Percentiles rank a stretch among this genome's conserved stretches.
Evolutionary conservation across 2,329 filamentous ascomycete genomes (phyloP).

Genomic region (Penicillium fuscoglaucum): DNA sequence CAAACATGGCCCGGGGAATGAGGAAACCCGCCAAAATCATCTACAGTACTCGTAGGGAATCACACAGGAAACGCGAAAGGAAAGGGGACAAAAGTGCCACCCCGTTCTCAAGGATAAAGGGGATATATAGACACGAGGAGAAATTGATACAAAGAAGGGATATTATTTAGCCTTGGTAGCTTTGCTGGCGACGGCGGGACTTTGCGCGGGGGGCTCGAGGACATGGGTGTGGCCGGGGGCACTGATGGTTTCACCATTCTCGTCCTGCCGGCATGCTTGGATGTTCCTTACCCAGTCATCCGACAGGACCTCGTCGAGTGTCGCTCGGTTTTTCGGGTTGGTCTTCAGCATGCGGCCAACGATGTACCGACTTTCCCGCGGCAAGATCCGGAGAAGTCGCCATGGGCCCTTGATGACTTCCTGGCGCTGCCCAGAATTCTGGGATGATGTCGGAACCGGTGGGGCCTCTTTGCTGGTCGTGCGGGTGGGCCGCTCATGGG

Average conservation of each 20-base stretch:
- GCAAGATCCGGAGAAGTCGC: constrained; percentile 81
- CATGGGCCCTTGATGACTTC: constrained; percentile 90
- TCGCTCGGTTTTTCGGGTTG: constrained; percentile 78
- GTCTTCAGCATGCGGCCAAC: constrained; percentile 91
- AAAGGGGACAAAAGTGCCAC: constrained; percentile 6
- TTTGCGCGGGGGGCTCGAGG: constrained; percentile 64
- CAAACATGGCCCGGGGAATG: not conserved
- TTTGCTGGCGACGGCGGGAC: constrained; percentile 39
- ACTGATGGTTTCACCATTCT: constrained; percentile 69
- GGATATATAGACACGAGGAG: constrained; percentile 22
- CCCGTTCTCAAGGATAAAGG: not conserved
- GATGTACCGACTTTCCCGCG: constrained; percentile 84
- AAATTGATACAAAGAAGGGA: constrained; percentile 22
- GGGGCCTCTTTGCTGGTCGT: constrained; percentile 45
- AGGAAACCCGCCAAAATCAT: constrained; percentile 3
- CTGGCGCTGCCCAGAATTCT: constrained; percentile 46
- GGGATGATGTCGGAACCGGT: constrained; percentile 32
- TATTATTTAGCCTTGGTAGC: constrained; percentile 32
- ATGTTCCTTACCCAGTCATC: constrained; percentile 90
- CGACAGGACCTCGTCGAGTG: constrained; percentile 78
- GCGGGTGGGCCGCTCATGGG: constrained; percentile 28
- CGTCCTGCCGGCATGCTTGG: constrained; percentile 76
- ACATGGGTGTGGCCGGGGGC: constrained; percentile 80
- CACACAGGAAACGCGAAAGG: constrained; percentile 5
- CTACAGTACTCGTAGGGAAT: constrained; percentile 12